A percentile compares a stretch with the other conserved stretches of the same genome.
phyloP scores from a whole-genome alignment of 768 basidiomycete genomes.

The Hygrophorus pudorinus region DNA sequence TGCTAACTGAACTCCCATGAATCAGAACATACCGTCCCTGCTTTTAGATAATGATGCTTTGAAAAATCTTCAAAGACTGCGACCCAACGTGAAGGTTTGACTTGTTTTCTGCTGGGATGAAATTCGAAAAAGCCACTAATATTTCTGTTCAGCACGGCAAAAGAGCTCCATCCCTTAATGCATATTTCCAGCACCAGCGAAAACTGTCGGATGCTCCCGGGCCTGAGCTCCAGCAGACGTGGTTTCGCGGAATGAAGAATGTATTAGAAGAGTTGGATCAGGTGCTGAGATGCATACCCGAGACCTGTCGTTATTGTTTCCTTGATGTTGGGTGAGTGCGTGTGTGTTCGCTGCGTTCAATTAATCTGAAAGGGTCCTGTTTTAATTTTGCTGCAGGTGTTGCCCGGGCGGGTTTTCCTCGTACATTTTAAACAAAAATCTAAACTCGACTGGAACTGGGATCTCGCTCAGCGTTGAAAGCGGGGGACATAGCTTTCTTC shows the following conservation, averaged over 20 bases:
- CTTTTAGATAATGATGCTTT: neutral
- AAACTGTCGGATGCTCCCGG: slow-evolving; percentile 1
- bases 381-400: slow-evolving; percentile 12
- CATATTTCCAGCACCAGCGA: slow-evolving; percentile 1
- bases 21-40: neutral
- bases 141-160: neutral
- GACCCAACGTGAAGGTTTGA: neutral
- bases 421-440: slow-evolving; percentile 19
- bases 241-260: slow-evolving; percentile 15
- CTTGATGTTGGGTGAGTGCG: slow-evolving; percentile 19
- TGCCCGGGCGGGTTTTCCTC: slow-evolving; percentile 22
- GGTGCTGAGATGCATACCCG: slow-evolving; percentile 10
- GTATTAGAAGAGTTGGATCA: slow-evolving; percentile 17
- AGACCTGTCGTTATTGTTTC: slow-evolving; percentile 12
- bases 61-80: slow-evolving; percentile 1
- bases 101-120: neutral
- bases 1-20: too few relatives aligned
- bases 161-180: neutral
- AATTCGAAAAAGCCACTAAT: neutral
- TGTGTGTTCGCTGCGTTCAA: neutral
- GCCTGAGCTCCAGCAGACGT: slow-evolving; percentile 6
- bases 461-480: slow-evolving; percentile 17
- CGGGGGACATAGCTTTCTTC: slow-evolving; percentile 17
- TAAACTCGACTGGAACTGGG: slow-evolving; percentile 13
- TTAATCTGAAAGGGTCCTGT: neutral